Evolutionary conservation across 176 grass and related monocot genomes (phyloP).

Genomic region (Hordeum marinum): DNA sequence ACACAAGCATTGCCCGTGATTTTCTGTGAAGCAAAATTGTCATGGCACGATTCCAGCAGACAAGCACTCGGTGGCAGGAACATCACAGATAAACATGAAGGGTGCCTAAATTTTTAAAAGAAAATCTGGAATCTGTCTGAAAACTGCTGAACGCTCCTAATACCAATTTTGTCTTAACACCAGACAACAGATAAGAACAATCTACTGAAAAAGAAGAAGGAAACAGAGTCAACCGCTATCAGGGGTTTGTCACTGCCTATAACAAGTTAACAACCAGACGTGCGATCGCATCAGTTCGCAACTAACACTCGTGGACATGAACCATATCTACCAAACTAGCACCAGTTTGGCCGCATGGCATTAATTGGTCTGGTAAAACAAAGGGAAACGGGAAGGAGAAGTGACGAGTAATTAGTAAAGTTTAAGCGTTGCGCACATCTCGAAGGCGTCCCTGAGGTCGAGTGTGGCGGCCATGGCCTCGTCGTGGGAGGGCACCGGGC

Average conservation of each 20-base stretch:
- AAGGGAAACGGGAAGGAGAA: background rate
- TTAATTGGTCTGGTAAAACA: background rate
- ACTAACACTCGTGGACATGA: too few species aligned
- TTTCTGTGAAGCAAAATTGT: background rate
- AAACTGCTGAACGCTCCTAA: background rate
- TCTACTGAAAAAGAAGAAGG: background rate
- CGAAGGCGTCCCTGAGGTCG: slow-evolving; percentile 44
- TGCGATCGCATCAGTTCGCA: background rate
- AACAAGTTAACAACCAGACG: background rate
- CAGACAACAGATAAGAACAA: background rate
- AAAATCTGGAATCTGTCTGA: too few species aligned
- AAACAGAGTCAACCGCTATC: background rate
- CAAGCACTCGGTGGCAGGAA: background rate
- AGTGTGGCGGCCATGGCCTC: slow-evolving; percentile 52
- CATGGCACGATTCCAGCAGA: background rate
- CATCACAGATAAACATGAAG: background rate
- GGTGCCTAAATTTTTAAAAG: background rate
- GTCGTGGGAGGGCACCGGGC: slow-evolving; percentile 40
- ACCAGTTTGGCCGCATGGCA: background rate
- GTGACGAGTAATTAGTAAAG: background rate
- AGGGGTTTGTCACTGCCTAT: background rate
- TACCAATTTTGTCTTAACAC: background rate
- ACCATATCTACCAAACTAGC: background rate
- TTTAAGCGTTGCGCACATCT: slow-evolving; percentile 21
- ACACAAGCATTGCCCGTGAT: background rate